phyloP scores from a whole-genome alignment of 176 grass and related monocot genomes.

The Oryza punctata region DNA sequence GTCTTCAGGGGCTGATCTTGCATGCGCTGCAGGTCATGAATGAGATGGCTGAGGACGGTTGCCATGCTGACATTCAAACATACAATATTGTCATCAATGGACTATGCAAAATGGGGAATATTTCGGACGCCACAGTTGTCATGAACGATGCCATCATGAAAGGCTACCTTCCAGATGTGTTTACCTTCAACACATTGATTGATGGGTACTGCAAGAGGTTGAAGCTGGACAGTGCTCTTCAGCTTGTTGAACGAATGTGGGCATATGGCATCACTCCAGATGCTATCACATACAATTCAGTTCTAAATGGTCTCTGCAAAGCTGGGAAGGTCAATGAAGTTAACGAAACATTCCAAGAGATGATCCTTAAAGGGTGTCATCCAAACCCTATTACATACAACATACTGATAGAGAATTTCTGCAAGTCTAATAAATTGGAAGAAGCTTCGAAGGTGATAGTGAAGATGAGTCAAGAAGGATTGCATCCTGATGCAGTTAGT shows the following conservation, averaged over 20 bases:
- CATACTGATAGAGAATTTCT: conserved; percentile 86
- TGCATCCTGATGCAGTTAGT: conserved; percentile 80
- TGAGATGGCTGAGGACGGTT: conserved; percentile 77
- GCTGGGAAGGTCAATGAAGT: conserved; percentile 75
- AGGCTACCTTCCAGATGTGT: conserved; percentile 79
- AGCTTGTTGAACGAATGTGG: conserved; percentile 91
- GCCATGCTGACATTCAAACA: conserved; percentile 71
- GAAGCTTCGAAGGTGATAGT: conserved; percentile 71
- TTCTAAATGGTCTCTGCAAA: conserved; percentile 95
- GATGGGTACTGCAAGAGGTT: conserved; percentile 88
- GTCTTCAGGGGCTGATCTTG: conserved; percentile 78
- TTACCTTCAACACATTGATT: conserved; percentile 94
- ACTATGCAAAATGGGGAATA: conserved; percentile 96
- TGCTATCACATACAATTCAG: conserved; percentile 83
- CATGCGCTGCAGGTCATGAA: conserved; percentile 88
- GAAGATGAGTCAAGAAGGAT: conserved; percentile 83
- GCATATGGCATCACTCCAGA: conserved; percentile 65
- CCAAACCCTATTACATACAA: conserved; percentile 87
- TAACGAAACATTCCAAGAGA: conserved; percentile 74
- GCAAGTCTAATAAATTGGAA: conserved; percentile 62
- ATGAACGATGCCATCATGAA: conserved; percentile 86
- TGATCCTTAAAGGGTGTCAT: conserved; percentile 66
- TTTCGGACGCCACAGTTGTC: conserved; percentile 71
- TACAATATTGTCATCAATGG: conserved; percentile 96
- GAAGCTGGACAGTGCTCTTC: conserved; percentile 75